Evolutionary conservation across 306 rosid genomes (phyloP), one percentile per base, ranked within the genome.

Genomic region (Trichosanthes cucumerina): DNA sequence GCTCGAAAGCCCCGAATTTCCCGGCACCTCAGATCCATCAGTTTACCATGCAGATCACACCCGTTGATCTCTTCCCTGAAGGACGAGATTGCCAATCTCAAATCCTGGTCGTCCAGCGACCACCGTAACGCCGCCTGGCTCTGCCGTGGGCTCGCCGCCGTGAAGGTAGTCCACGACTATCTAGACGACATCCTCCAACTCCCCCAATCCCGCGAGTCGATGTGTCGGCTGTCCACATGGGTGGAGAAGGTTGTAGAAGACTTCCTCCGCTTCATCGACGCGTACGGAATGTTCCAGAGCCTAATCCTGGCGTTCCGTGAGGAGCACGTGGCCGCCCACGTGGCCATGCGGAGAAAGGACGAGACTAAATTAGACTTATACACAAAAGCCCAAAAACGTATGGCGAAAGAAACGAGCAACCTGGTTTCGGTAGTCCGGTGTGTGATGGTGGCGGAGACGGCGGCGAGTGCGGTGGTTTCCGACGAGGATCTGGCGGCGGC

Each of bases 1-100:
- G 46, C 46, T n/a, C n/a, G n/a, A n/a, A 87, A 86, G 12, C 91
- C 86, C 0, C 39, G 46, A 14, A 75, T 90, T 18, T 90, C 96
- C 9, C 88, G 85, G 83, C 96, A 93, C 87, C 82, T 82, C 62
- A 83, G 98, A 82, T 91, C 98, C 81, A 84, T 91, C 59, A 90
- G 93, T 90, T 92, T 93, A 39, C 98, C 98, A 2, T 91, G 91
- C 87, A 84, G 96, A 85, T 87, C 97, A 7, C 98, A 91, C 81
- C 98, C 93, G 0, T 47, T 90, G 83, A 84, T 90, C 57, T 86
- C 97, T 2, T 90, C 84, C 69, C 88, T 93, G 83, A 89, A 86
- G 39, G 86, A 86, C 0, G 86, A 85, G 53, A 84, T 88, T 84
- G 79, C 72, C 80, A 58, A 49, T 19, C 92, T 92, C n/a, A 83